Evolutionary conservation across 129 eudicot genomes (phyloP).

Genomic region (Deinandra increscens): DNA sequence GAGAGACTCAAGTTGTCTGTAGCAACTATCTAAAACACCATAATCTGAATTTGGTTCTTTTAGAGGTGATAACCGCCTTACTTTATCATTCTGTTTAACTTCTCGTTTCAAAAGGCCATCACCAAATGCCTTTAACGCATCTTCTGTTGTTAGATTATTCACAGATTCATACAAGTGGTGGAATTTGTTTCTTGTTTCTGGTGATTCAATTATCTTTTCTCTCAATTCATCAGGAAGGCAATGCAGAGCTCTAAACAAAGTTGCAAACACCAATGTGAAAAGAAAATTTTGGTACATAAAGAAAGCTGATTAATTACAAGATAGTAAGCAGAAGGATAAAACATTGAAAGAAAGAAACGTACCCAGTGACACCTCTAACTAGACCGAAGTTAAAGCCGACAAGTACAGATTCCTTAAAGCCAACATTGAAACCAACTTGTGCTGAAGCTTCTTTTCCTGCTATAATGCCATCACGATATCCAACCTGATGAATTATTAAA

Average conservation of each 20-base stretch:
- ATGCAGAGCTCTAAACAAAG: slow-evolving; percentile 48
- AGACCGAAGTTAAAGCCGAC: slow-evolving; percentile 70
- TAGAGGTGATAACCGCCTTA: not conserved
- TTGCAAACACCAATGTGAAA: not conserved
- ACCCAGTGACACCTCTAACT: slow-evolving; percentile 83
- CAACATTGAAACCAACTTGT: slow-evolving; percentile 72
- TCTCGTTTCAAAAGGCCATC: slow-evolving; percentile 32
- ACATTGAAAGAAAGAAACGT: slow-evolving; percentile 6
- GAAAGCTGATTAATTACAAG: not conserved
- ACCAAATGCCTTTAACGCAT: slow-evolving; percentile 47
- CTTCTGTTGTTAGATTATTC: slow-evolving; percentile 46
- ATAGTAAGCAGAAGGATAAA: no score
- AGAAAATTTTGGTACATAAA: no score
- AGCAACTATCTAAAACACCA: slow-evolving; percentile 36
- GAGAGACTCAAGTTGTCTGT: slow-evolving; percentile 44
- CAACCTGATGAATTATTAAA: slow-evolving; percentile 40
- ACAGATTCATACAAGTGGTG: slow-evolving; percentile 43
- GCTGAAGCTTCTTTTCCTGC: slow-evolving; percentile 84
- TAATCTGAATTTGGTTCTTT: slow-evolving; percentile 28
- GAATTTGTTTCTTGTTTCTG: slow-evolving; percentile 44
- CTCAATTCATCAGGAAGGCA: slow-evolving; percentile 46
- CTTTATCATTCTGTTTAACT: slow-evolving; percentile 15
- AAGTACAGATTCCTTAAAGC: slow-evolving; percentile 59
- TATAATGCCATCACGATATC: slow-evolving; percentile 74
- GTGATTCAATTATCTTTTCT: slow-evolving; percentile 46